phyloP scores from a whole-genome alignment of 352 stramenopile genomes.

The Nothophytophthora sp. region DNA sequence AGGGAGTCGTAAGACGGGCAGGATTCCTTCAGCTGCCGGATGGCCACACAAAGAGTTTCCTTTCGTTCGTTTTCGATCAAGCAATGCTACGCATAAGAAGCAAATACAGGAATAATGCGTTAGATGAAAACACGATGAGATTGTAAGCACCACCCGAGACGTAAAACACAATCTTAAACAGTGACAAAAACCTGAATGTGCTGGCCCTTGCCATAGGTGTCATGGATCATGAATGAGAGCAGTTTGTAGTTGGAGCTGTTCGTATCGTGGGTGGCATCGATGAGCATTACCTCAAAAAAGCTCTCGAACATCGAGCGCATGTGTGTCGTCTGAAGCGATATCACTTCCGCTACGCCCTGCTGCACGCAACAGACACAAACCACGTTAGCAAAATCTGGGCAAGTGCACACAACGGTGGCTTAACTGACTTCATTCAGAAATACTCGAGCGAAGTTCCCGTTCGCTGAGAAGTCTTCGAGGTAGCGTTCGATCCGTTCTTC shows the following conservation, averaged over 20 bases:
- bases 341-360: constrained; percentile 3
- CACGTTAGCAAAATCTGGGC: too few species aligned
- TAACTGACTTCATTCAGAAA: constrained; percentile 10
- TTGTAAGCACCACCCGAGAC: too few species aligned
- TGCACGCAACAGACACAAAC: not conserved
- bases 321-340: constrained; percentile 3
- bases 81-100: constrained; percentile 4
- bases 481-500: constrained; percentile 3
- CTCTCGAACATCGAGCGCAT: constrained; percentile 7
- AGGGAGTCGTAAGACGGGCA: not conserved
- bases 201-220: constrained; percentile 9
- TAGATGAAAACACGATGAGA: not conserved
- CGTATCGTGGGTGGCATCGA: constrained; percentile 12
- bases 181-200: constrained; percentile 4
- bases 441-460: not conserved
- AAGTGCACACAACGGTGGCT: too few species aligned
- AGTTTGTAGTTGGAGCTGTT: constrained; percentile 13
- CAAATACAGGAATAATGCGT: not conserved
- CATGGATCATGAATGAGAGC: constrained; percentile 14
- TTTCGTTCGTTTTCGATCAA: constrained; percentile 7
- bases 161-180: not conserved
- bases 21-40: constrained; percentile 3
- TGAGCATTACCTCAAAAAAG: constrained; percentile 12
- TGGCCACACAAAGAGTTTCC: constrained; percentile 1
- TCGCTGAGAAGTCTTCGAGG: constrained; percentile 5